Percentiles rank a stretch among this genome's conserved stretches.
Evolutionary conservation across 2,329 filamentous ascomycete genomes (phyloP).

Genomic region (Pestalotiopsis sp.): DNA sequence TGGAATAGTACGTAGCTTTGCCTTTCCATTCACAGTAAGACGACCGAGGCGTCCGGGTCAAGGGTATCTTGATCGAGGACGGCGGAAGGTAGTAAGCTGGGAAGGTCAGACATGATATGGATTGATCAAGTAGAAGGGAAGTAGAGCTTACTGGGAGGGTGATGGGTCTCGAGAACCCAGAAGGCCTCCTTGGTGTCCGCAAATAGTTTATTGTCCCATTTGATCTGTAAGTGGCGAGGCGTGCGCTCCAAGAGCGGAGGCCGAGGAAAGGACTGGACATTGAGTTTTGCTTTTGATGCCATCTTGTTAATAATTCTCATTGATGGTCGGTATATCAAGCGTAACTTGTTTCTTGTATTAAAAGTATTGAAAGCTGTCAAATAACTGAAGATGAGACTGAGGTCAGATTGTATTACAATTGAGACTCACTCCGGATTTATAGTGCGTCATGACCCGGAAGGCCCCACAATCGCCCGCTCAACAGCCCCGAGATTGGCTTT

Average conservation of each 20-base stretch:
- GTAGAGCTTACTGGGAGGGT: constrained; percentile 63
- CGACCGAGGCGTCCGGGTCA: constrained; percentile 45
- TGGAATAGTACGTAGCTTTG: constrained; percentile 58
- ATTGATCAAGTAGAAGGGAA: too few species aligned
- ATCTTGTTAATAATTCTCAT: constrained; percentile 27
- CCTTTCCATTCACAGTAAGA: constrained; percentile 67
- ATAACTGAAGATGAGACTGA: not conserved
- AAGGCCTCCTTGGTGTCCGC: constrained; percentile 62
- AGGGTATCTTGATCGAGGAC: constrained; percentile 47
- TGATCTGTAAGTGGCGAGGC: constrained; percentile 56
- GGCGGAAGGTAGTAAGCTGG: constrained; percentile 64
- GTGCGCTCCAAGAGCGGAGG: constrained; percentile 60
- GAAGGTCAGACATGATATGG: constrained; percentile 10
- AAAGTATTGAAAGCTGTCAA: not conserved
- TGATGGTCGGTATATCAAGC: not conserved
- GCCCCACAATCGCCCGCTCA: not conserved
- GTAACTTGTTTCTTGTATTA: rapidly evolving
- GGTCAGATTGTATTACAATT: not conserved
- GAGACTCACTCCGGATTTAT: not conserved
- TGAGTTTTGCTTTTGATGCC: constrained; percentile 47
- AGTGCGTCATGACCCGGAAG: not conserved
- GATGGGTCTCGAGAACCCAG: constrained; percentile 66
- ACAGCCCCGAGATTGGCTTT: not conserved
- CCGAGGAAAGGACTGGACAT: constrained; percentile 61
- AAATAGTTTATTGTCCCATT: constrained; percentile 56